phyloP scores from a whole-genome alignment of 352 stramenopile species.

The Globisporangium perplexum region DNA sequence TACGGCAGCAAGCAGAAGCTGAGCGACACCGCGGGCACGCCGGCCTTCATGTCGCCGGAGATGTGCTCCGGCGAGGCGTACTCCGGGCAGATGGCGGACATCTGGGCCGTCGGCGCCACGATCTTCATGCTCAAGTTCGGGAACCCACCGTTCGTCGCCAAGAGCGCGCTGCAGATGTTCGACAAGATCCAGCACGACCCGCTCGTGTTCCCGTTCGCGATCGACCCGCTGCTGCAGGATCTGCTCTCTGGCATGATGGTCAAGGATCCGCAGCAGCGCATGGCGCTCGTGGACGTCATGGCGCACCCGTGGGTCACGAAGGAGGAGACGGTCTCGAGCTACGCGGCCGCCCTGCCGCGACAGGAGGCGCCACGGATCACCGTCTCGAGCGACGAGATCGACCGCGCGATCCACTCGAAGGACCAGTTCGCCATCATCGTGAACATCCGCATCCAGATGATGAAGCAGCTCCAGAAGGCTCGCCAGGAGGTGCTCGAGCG shows the following conservation, averaged over 20 bases:
- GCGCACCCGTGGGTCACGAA: slow-evolving; percentile 77
- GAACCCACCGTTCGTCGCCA: slow-evolving; percentile 84
- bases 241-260: slow-evolving; percentile 62
- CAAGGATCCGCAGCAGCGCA: slow-evolving; percentile 47
- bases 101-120: slow-evolving; percentile 88
- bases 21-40: slow-evolving; percentile 77
- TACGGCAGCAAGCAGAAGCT: slow-evolving; percentile 80
- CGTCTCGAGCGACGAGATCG: slow-evolving; percentile 75
- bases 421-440: slow-evolving; percentile 58
- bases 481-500: slow-evolving; percentile 27
- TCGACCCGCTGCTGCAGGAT: slow-evolving; percentile 52
- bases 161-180: slow-evolving; percentile 86
- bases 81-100: slow-evolving; percentile 84
- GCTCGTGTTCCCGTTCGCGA: slow-evolving; percentile 48
- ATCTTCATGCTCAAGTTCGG: slow-evolving; percentile 90
- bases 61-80: slow-evolving; percentile 85
- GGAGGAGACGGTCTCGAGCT: slow-evolving; percentile 34
- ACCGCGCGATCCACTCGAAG: slow-evolving; percentile 49
- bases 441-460: slow-evolving; percentile 69
- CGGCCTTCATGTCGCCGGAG: slow-evolving; percentile 92
- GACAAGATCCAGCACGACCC: slow-evolving; percentile 82
- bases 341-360: slow-evolving; percentile 8
- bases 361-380: slow-evolving; percentile 36
- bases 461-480: slow-evolving; percentile 45
- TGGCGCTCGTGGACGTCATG: slow-evolving; percentile 65